Percentiles rank a stretch among this genome's conserved stretches.
These are phyloP conservation scores for Peltaster fructicola DNA, from an alignment of 2,329 filamentous ascomycete species.

Conservation along the genomic window DNA sequence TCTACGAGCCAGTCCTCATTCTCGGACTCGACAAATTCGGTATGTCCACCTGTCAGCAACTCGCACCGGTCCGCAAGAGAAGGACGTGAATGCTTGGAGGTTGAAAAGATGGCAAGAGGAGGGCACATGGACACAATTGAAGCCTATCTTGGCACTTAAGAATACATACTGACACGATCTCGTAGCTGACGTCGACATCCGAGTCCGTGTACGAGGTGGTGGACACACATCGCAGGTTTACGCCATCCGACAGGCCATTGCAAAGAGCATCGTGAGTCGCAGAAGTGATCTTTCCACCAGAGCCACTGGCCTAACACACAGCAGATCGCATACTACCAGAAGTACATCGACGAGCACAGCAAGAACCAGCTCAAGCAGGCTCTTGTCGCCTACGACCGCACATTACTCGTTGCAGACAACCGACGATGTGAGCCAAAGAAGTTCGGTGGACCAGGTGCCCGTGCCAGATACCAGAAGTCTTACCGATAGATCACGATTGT, in stretches of 20 bases:
- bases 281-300: no score
- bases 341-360: slow-evolving; percentile 99
- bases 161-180: background rate
- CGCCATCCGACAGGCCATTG: slow-evolving; percentile 96
- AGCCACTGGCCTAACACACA: no score
- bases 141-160: background rate
- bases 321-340: slow-evolving; percentile 92
- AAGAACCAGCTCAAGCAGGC: slow-evolving; percentile 99
- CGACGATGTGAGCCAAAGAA: slow-evolving; percentile 99
- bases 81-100: slow-evolving; percentile 1
- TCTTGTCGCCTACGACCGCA: slow-evolving; percentile 88
- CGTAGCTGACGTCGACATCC: slow-evolving; percentile 74
- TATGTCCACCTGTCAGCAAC: slow-evolving; percentile 17
- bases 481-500: slow-evolving; percentile 60
- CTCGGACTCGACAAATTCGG: slow-evolving; percentile 93
- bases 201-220: slow-evolving; percentile 89
- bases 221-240: slow-evolving; percentile 96
- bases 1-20: slow-evolving; percentile 97
- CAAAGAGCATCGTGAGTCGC: slow-evolving; percentile 62
- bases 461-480: slow-evolving; percentile 96
- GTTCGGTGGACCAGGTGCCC: slow-evolving; percentile 83
- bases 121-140: slow-evolving; percentile 1
- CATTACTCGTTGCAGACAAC: slow-evolving; percentile 97
- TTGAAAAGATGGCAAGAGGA: background rate
- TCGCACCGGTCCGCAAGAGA: slow-evolving; percentile 1